phyloP scores from a whole-genome alignment of 352 stramenopile genomes.

The Globisporangium heterothallicum region DNA sequence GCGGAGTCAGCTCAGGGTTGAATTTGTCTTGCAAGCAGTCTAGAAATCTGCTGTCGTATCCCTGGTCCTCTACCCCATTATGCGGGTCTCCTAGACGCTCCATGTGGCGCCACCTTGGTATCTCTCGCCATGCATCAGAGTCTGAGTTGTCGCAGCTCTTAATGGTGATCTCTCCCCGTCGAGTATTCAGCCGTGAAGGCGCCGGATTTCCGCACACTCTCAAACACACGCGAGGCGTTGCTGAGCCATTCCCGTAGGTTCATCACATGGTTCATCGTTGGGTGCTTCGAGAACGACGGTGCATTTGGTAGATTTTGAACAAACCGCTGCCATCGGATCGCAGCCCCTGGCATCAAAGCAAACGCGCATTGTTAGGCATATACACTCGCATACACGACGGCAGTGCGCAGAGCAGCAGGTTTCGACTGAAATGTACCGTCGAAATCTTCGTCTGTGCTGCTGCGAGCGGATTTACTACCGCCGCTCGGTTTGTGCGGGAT shows the following conservation, averaged over 20 bases:
- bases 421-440: constrained; percentile 22
- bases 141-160: constrained; percentile 3
- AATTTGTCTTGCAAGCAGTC: too few species aligned
- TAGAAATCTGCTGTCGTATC: too few species aligned
- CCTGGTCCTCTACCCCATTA: too few species aligned
- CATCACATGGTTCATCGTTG: constrained; percentile 15
- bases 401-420: too few species aligned
- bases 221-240: constrained; percentile 63
- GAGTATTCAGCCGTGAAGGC: constrained; percentile 52
- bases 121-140: too few species aligned
- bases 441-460: constrained; percentile 23
- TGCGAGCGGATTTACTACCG: background rate
- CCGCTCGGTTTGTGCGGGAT: constrained; percentile 4
- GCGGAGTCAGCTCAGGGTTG: too few species aligned
- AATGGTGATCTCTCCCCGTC: constrained; percentile 32
- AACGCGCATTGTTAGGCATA: too few species aligned
- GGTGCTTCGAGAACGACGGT: constrained; percentile 17
- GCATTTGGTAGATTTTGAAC: constrained; percentile 15
- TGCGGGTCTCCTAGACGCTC: too few species aligned
- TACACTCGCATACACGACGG: too few species aligned
- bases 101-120: too few species aligned
- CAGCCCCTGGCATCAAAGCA: constrained; percentile 2
- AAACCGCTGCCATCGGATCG: constrained; percentile 9
- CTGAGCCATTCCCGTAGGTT: constrained; percentile 76
- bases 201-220: constrained; percentile 59